Conservation (phyloP, 2,329 filamentous ascomycete species). For the Cordyceps cicadae region DNA sequence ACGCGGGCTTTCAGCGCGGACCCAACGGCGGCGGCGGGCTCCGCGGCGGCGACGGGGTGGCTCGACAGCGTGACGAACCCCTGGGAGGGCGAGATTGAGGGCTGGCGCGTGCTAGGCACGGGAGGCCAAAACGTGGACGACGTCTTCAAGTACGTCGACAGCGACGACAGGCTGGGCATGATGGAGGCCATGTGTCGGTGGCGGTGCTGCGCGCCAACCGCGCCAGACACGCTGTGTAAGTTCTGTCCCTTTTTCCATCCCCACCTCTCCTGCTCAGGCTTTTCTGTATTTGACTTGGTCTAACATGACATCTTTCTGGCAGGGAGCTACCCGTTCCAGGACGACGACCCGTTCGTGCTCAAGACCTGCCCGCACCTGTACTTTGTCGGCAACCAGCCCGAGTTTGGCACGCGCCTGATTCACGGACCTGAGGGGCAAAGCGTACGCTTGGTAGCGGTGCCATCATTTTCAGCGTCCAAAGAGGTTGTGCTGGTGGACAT, state of each 20-base stretch:
- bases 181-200: slow-evolving; percentile 94
- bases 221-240: slow-evolving; percentile 90
- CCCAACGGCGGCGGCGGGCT: slow-evolving; percentile 19
- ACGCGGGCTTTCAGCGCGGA: slow-evolving; percentile 58
- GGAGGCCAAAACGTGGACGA: slow-evolving; percentile 92
- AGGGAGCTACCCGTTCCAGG: slow-evolving; percentile 96
- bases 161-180: slow-evolving; percentile 69
- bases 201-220: slow-evolving; percentile 85
- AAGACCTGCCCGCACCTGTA: slow-evolving; percentile 81
- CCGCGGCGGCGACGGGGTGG: slow-evolving; percentile 51
- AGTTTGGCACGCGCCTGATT: slow-evolving; percentile 65
- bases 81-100: slow-evolving; percentile 83
- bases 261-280: not conserved
- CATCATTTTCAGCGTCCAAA: slow-evolving; percentile 68
- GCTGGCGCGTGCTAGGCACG: slow-evolving; percentile 78
- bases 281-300: not conserved
- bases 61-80: slow-evolving; percentile 89
- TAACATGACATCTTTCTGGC: not conserved
- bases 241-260: slow-evolving; percentile 14
- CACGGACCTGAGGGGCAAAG: slow-evolving; percentile 58
- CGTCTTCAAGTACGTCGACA: slow-evolving; percentile 81
- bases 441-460: slow-evolving; percentile 74
- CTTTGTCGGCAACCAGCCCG: slow-evolving; percentile 78
- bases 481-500: slow-evolving; percentile 77
- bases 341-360: slow-evolving; percentile 84